phyloP scores from a whole-genome alignment of 179 eudicot species.

The Camellia oleifera region DNA sequence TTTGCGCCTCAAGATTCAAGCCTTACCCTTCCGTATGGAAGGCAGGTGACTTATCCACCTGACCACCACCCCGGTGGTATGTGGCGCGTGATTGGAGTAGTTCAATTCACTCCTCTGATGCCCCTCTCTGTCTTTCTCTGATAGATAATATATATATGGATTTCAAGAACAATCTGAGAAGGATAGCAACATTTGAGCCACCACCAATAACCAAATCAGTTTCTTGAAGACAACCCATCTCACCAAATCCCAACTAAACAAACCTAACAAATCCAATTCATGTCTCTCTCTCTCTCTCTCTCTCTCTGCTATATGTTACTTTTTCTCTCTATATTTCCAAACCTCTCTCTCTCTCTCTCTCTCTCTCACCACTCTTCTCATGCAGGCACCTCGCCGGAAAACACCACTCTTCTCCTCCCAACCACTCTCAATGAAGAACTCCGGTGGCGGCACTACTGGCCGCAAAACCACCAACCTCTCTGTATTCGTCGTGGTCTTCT shows the following conservation, averaged over 20 bases:
- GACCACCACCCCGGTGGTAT: no score
- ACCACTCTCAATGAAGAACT: constrained; percentile 47
- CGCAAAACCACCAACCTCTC: constrained; percentile 52
- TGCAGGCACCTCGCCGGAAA: constrained; percentile 52
- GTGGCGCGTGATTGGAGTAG: no score
- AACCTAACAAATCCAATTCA: constrained; percentile 21
- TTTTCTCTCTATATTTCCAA: constrained; percentile 13
- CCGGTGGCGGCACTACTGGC: neutral
- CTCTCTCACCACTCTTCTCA: constrained; percentile 14
- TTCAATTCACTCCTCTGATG: no score
- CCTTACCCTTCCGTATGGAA: no score
- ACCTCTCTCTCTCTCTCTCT: constrained; percentile 11
- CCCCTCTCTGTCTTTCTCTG: no score
- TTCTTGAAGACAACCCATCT: constrained; percentile 24
- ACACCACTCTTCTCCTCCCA: constrained; percentile 26
- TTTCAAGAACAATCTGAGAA: neutral
- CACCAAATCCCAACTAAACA: constrained; percentile 22
- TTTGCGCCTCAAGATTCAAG: no score
- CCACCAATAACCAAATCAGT: constrained; percentile 18
- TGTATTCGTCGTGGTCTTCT: constrained; percentile 57
- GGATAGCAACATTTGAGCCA: constrained; percentile 21
- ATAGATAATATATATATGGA: neutral
- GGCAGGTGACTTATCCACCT: no score
- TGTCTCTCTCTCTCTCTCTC: neutral
- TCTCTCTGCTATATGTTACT: neutral